phyloP scores from a whole-genome alignment of 164 flowering plant species.

The Saururus chinensis region DNA sequence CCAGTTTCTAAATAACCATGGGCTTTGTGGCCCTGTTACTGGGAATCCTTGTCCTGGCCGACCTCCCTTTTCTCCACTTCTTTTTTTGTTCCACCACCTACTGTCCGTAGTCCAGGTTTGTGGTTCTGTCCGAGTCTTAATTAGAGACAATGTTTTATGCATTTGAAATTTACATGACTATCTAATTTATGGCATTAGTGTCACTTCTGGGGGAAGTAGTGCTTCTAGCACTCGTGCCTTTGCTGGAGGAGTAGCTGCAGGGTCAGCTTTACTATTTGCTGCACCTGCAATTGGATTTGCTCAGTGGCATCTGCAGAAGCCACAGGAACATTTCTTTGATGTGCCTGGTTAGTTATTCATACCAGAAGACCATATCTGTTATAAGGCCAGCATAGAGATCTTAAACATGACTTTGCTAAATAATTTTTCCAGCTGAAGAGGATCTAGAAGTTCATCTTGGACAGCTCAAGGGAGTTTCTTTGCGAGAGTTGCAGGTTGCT shows the following conservation, averaged over 20 bases:
- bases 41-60: constrained; percentile 63
- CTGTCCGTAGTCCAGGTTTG: constrained; percentile 52
- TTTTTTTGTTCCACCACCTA: constrained; percentile 72
- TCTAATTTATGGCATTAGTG: neutral
- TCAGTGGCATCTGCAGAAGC: constrained; percentile 34
- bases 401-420: neutral
- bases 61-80: constrained; percentile 98
- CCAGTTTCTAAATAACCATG: constrained; percentile 68
- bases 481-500: constrained; percentile 38
- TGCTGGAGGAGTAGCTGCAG: constrained; percentile 46
- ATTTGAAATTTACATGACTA: neutral
- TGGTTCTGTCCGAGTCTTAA: neutral
- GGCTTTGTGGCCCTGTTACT: constrained; percentile 42
- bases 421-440: constrained; percentile 31
- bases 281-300: constrained; percentile 40
- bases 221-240: constrained; percentile 33
- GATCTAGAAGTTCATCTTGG: constrained; percentile 47
- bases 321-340: constrained; percentile 37
- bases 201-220: constrained; percentile 16
- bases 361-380: neutral
- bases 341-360: constrained; percentile 28
- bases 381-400: neutral
- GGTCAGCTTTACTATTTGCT: constrained; percentile 40
- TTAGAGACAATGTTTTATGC: no score
- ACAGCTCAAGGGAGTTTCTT: constrained; percentile 36